Evolutionary conservation across 495 filamentous ascomycete genomes (phyloP), one percentile per base, ranked within the genome.

Genomic region (Penicillium salamii): DNA sequence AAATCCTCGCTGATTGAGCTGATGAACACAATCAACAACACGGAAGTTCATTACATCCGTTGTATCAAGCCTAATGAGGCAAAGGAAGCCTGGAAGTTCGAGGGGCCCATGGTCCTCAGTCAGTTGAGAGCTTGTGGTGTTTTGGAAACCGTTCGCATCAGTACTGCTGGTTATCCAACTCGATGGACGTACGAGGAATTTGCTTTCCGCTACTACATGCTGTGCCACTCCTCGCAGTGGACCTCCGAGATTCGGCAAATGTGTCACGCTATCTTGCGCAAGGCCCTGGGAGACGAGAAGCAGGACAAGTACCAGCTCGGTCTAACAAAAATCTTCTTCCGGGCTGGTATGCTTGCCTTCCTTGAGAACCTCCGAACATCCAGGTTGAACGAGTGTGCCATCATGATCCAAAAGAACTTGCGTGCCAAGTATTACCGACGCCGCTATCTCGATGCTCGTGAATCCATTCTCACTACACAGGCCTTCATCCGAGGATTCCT

Each of bases 171-270:
- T 47, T 99, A 99, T 63, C 93, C 93, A 11, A 97, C 95, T 31
- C 78, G 93, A 61, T 99, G 93, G 93, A 99, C 93, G 3, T 99
- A 97, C 65, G 95, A 99, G 64, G 93, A 97, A 66, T 99, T 99
- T 69, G 93, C 93, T 7, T 74, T 96, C 46, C 85, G 93, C 52
- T 99, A 99, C 72, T 99, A 99, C 71, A 96, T 99, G 89, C 76
- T 99, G 53, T 89, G 96, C 40, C 91, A 88, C 32, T 97, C 95
- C 6, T 76, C 81, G 24, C 80, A 87, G 49, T 96, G 93, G 91
- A 96, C 90, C 17, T 86, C 89, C 0, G 91, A 97, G 61, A 96
- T 99, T 54, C 78, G 90, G 24, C 77, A 90, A 41, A 95, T 99
- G 84, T 95, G 91, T 14, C 86, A 95, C 63, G 86, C 85, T 24